These are phyloP conservation scores for Alternaria novae-zelandiae DNA, from an alignment of 2,329 filamentous ascomycete species.

Conservation along the genomic window DNA sequence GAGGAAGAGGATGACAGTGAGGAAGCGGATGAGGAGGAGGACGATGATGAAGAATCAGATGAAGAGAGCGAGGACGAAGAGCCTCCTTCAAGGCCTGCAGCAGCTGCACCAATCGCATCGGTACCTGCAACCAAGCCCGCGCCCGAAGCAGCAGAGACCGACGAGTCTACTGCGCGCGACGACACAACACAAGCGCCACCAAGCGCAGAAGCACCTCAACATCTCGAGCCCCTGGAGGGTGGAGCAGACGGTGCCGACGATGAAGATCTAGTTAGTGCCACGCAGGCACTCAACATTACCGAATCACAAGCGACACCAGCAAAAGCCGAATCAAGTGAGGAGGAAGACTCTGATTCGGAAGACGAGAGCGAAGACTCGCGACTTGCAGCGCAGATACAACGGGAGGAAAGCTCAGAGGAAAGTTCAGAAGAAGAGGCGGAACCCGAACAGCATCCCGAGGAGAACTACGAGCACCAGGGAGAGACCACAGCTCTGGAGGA, in stretches of 20 bases:
- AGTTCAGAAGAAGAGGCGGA: constrained; percentile 14
- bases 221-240: constrained; percentile 9
- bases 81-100: constrained; percentile 5
- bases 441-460: constrained; percentile 31
- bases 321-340: constrained; percentile 14
- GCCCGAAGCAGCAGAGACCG: constrained; percentile 1
- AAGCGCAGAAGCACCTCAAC: constrained; percentile 20
- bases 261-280: constrained; percentile 20
- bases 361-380: constrained; percentile 45
- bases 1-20: constrained; percentile 23
- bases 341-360: constrained; percentile 23
- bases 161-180: constrained; percentile 24
- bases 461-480: constrained; percentile 56
- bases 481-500: constrained; percentile 54
- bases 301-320: not conserved
- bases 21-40: constrained; percentile 14
- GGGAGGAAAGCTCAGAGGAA: constrained; percentile 46
- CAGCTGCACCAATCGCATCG: constrained; percentile 3
- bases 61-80: constrained; percentile 9
- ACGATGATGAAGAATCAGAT: constrained; percentile 17
- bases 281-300: constrained; percentile 25
- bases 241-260: constrained; percentile 13
- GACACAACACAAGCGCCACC: constrained; percentile 42
- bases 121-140: constrained; percentile 9
- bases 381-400: constrained; percentile 15